These are phyloP conservation scores for Fusarium citri DNA, from an alignment of 2,329 filamentous ascomycete species.

Conservation along the genomic window DNA sequence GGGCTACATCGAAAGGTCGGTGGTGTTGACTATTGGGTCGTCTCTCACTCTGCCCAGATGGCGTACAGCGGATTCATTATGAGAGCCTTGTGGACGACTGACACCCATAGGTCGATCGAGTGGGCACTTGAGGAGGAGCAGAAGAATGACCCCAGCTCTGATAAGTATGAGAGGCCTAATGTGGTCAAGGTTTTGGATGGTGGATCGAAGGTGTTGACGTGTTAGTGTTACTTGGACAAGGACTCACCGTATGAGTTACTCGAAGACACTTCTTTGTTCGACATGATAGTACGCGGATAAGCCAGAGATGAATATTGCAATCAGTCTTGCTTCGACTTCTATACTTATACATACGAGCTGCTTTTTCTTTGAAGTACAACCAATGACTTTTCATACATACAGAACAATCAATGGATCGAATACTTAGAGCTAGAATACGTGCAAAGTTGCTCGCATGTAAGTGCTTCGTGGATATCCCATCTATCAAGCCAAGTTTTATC, in stretches of 20 bases:
- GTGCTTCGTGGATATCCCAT: too few species aligned
- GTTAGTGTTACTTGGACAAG: not conserved
- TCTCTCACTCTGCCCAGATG: constrained; percentile 27
- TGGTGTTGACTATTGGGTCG: constrained; percentile 39
- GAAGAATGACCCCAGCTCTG: not conserved
- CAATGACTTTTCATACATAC: not conserved
- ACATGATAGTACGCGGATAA: too few species aligned
- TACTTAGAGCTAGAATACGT: not conserved
- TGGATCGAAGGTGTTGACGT: constrained; percentile 22
- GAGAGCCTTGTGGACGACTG: constrained; percentile 21
- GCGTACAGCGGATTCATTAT: constrained; percentile 31
- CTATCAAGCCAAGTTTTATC: too few species aligned
- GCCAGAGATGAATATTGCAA: not conserved
- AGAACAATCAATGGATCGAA: not conserved
- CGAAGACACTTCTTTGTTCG: not conserved
- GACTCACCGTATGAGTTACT: not conserved
- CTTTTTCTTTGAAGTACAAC: not conserved
- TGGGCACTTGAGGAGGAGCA: constrained; percentile 39
- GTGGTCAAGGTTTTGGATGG: constrained; percentile 30
- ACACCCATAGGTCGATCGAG: constrained; percentile 31
- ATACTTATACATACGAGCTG: not conserved
- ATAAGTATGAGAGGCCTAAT: constrained; percentile 5
- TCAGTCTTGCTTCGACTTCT: not conserved
- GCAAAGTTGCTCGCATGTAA: not conserved
- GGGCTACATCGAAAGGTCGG: constrained; percentile 37